These are phyloP conservation scores for Salix brachista DNA, from an alignment of 345 rosid genomes.

Conservation along the genomic window DNA sequence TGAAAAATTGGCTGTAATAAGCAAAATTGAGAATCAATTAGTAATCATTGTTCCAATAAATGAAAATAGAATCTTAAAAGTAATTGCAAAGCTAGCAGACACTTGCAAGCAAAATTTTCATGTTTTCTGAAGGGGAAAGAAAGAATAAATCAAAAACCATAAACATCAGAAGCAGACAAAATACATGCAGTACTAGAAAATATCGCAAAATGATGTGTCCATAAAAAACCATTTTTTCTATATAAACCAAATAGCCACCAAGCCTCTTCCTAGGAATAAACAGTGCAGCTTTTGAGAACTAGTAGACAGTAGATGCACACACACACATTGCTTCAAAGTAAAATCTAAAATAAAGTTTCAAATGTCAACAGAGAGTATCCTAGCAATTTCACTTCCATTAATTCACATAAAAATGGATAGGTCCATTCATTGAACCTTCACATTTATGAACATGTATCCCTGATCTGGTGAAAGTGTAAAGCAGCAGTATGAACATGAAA, in stretches of 20 bases:
- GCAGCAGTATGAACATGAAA: background rate
- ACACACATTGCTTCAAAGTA: background rate
- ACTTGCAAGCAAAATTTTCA: background rate
- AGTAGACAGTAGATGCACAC: background rate
- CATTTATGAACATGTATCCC: background rate
- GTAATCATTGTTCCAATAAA: background rate
- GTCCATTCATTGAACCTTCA: background rate
- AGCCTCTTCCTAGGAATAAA: background rate
- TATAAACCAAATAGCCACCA: slow-evolving; percentile 2
- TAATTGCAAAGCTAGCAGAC: background rate
- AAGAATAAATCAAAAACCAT: background rate
- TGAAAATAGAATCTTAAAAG: background rate
- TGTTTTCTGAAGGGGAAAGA: background rate
- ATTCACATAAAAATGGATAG: background rate
- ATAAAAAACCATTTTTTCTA: background rate
- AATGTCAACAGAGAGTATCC: background rate
- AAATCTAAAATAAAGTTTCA: background rate
- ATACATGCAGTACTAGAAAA: background rate
- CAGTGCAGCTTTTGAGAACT: background rate
- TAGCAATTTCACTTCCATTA: background rate
- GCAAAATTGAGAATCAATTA: slow-evolving; percentile 9
- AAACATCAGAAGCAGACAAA: slow-evolving; percentile 6
- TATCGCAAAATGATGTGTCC: background rate
- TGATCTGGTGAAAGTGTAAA: background rate
- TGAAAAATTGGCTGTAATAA: slow-evolving; percentile 26